These are phyloP conservation scores for Calycina herbarum DNA, from an alignment of 2,329 filamentous ascomycete genomes.

Conservation along the genomic window DNA sequence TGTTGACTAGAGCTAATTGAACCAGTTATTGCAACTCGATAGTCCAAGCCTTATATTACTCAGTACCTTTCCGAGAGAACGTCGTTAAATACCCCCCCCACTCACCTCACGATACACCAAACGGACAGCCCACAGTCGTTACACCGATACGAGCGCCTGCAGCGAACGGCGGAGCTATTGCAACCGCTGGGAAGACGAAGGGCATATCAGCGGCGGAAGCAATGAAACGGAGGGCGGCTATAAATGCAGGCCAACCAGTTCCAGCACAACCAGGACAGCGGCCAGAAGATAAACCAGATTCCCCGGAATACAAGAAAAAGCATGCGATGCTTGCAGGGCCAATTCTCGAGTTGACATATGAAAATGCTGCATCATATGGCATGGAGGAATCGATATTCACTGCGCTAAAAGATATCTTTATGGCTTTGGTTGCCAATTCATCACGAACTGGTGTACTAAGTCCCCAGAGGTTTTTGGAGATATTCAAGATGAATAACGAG, in stretches of 20 bases:
- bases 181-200: slow-evolving; percentile 52
- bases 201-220: slow-evolving; percentile 56
- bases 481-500: slow-evolving; percentile 91
- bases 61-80: slow-evolving; percentile 87
- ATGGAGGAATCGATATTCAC: slow-evolving; percentile 97
- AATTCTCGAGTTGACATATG: slow-evolving; percentile 79
- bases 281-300: slow-evolving; percentile 90
- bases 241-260: slow-evolving; percentile 54
- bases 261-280: slow-evolving; percentile 52
- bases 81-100: slow-evolving; percentile 86
- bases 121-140: slow-evolving; percentile 58
- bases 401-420: slow-evolving; percentile 92
- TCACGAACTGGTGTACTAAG: slow-evolving; percentile 88
- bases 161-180: slow-evolving; percentile 47
- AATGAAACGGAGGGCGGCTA: slow-evolving; percentile 55
- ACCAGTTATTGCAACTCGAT: slow-evolving; percentile 96
- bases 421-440: slow-evolving; percentile 78
- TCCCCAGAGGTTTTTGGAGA: slow-evolving; percentile 89
- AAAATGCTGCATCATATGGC: slow-evolving; percentile 77
- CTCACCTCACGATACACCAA: slow-evolving; percentile 68
- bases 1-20: slow-evolving; percentile 34
- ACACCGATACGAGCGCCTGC: slow-evolving; percentile 54
- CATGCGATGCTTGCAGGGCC: slow-evolving; percentile 86
- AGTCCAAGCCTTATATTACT: slow-evolving; percentile 95
- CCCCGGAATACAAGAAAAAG: slow-evolving; percentile 97